Percentiles rank a stretch among this genome's conserved stretches.
phyloP scores from a whole-genome alignment of 2,329 filamentous ascomycete genomes.

The Neofusicoccum sp. region DNA sequence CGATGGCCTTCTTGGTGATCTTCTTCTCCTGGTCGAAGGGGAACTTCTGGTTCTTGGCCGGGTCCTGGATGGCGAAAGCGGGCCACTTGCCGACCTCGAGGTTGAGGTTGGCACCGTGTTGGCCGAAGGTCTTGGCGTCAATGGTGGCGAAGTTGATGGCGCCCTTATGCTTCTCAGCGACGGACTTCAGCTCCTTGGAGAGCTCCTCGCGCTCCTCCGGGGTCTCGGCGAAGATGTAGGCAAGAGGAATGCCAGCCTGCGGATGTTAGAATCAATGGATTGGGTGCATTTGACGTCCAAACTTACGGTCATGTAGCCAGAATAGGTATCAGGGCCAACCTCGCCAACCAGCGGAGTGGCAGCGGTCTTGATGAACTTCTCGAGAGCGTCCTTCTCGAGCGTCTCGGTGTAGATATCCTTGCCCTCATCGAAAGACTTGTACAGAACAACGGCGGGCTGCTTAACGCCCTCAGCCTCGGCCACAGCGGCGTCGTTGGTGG shows the following conservation, averaged over 20 bases:
- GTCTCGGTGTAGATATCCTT: constrained; percentile 80
- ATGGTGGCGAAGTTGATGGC: constrained; percentile 97
- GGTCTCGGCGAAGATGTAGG: constrained; percentile 96
- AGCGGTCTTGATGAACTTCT: constrained; percentile 77
- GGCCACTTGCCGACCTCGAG: constrained; percentile 94
- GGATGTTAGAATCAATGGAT: constrained; percentile 16
- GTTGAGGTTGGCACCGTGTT: constrained; percentile 95
- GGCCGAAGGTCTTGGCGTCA: constrained; percentile 89
- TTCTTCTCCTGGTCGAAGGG: constrained; percentile 83
- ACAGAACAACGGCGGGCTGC: constrained; percentile 83
- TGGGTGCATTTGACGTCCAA: neutral
- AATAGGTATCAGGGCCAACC: constrained; percentile 95
- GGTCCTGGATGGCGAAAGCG: constrained; percentile 96
- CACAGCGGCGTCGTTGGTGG: constrained; percentile 76
- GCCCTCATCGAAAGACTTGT: constrained; percentile 98
- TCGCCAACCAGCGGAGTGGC: constrained; percentile 91
- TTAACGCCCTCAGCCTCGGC: constrained; percentile 89
- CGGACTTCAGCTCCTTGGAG: constrained; percentile 71
- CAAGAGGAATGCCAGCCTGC: constrained; percentile 80
- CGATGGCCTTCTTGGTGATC: constrained; percentile 71
- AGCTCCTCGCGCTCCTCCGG: constrained; percentile 82
- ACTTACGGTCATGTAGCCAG: constrained; percentile 80
- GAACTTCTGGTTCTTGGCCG: constrained; percentile 93
- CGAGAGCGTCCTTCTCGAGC: constrained; percentile 77
- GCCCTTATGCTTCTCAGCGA: constrained; percentile 91